These are phyloP conservation scores for Marasmius sp. DNA, from an alignment of 1,284 basidiomycete genomes.

Conservation along the genomic window DNA sequence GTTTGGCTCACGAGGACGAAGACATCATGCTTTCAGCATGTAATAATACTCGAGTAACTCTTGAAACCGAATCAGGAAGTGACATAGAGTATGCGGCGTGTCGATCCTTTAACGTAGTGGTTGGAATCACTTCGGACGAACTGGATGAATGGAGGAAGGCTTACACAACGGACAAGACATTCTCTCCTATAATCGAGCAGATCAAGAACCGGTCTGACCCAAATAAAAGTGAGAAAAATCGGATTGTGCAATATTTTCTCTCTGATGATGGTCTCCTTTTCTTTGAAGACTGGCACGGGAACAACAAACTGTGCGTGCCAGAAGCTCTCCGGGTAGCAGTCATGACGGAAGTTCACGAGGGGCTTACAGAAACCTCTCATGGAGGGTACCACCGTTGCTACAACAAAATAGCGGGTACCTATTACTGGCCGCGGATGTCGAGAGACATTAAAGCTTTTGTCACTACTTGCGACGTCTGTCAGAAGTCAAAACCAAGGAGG, in stretches of 20 bases:
- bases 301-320: slow-evolving; percentile 24
- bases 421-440: slow-evolving; percentile 28
- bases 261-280: slow-evolving; percentile 23
- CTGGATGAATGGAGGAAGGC: no score
- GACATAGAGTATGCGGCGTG: no score
- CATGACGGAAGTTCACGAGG: slow-evolving; percentile 27
- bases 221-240: no score
- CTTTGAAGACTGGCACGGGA: slow-evolving; percentile 21
- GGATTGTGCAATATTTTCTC: neutral
- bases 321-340: slow-evolving; percentile 12
- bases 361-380: slow-evolving; percentile 26
- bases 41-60: no score
- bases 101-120: no score
- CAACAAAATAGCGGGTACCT: slow-evolving; percentile 18
- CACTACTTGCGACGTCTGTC: slow-evolving; percentile 30
- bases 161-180: no score
- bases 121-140: no score
- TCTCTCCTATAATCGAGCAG: no score
- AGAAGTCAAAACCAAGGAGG: slow-evolving; percentile 27
- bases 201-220: no score
- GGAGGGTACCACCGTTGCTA: slow-evolving; percentile 26
- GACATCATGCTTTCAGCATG: no score
- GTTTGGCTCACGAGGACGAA: no score
- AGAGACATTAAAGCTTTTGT: slow-evolving; percentile 21
- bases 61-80: no score